Percentiles rank a stretch among this genome's conserved stretches.
Conservation (phyloP, 306 rosid species). For the Cucumis hystrix region DNA sequence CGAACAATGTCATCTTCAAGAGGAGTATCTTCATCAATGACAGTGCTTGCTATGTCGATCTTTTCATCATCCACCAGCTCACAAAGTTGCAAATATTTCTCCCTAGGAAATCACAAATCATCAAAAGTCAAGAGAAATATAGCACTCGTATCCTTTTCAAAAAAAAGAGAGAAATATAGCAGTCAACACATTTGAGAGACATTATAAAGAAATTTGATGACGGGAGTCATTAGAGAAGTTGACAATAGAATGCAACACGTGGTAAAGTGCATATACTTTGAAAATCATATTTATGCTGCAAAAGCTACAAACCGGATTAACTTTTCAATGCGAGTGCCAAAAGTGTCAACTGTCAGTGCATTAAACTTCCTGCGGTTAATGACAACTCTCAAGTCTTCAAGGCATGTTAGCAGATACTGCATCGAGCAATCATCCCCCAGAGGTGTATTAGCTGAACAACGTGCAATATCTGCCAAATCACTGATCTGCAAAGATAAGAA, state of each 20-base stretch:
- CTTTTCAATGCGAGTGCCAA: conserved; percentile 93
- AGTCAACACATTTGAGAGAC: conserved; percentile 7
- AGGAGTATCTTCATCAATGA: conserved; percentile 81
- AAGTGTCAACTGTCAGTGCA: conserved; percentile 80
- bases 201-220: background rate
- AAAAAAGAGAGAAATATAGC: conserved; percentile 10
- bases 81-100: conserved; percentile 92
- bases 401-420: conserved; percentile 59
- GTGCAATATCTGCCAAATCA: conserved; percentile 91
- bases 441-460: conserved; percentile 71
- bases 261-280: background rate
- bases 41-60: conserved; percentile 56
- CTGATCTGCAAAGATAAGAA: conserved; percentile 41
- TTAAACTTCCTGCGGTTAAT: conserved; percentile 69
- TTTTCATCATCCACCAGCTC: conserved; percentile 91
- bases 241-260: background rate
- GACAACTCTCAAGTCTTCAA: conserved; percentile 82
- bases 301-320: conserved; percentile 56
- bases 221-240: background rate
- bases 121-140: conserved; percentile 13
- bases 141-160: no score
- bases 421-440: conserved; percentile 70
- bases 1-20: conserved; percentile 86
- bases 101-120: conserved; percentile 43
- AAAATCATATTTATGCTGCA: background rate